Percentiles rank a stretch among this genome's conserved stretches.
These are phyloP conservation scores for Quercus phellos DNA, from an alignment of 331 rosid species.

Conservation along the genomic window DNA sequence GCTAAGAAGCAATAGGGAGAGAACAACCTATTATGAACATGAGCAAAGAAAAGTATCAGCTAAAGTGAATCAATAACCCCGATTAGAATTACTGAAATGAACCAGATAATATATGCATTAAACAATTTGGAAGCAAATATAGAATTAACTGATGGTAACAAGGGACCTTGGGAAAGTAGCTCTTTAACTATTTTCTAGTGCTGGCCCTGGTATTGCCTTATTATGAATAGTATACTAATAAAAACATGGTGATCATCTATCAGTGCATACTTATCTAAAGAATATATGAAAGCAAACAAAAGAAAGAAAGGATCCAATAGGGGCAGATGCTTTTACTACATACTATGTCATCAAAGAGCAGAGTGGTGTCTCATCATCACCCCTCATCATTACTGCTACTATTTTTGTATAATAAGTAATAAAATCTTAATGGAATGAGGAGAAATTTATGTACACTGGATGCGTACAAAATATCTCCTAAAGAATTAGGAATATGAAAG, in stretches of 20 bases:
- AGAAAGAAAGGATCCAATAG: background rate
- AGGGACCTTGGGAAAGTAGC: background rate
- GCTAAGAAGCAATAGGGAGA: slow-evolving; percentile 63
- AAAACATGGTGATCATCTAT: background rate
- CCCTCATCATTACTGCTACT: background rate
- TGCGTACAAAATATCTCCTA: too few relatives aligned
- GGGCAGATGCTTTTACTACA: too few relatives aligned
- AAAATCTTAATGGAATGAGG: too few relatives aligned
- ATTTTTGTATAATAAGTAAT: too few relatives aligned
- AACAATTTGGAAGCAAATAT: background rate
- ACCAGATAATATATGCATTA: background rate
- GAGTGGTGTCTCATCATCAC: background rate
- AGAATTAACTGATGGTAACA: background rate
- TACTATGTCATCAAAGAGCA: background rate
- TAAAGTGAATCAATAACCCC: background rate
- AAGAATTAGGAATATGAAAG: too few relatives aligned
- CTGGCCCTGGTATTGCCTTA: background rate
- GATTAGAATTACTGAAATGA: background rate
- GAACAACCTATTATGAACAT: slow-evolving; percentile 46
- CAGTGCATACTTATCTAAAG: background rate
- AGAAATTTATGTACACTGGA: too few relatives aligned
- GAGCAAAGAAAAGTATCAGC: slow-evolving; percentile 23
- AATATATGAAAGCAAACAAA: background rate
- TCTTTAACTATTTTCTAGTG: background rate
- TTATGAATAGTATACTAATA: background rate